Evolutionary conservation across 2,329 filamentous ascomycete species (phyloP), one percentile per base, ranked within the genome.

Genomic region (Pseudogymnoascus sp.): DNA sequence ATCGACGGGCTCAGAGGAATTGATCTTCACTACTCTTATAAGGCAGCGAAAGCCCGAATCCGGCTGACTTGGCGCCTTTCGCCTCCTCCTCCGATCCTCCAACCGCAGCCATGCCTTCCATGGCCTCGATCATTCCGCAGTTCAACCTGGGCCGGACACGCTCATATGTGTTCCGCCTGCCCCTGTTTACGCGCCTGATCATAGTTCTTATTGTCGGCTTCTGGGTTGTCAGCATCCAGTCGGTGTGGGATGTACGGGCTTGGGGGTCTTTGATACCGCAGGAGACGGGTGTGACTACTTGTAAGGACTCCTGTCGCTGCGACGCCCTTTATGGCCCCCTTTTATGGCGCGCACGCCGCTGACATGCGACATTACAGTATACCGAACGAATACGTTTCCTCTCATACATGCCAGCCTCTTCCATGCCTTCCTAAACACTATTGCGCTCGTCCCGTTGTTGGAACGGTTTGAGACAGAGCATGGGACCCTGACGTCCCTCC

Each of bases 401-500:
- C 80, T 99, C 63, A 86, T 97, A 65, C 95, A 99, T 74, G 76
- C 86, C 50, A 89, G 89, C 70, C 82, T 96, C 73, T 79, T 96
- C 69, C 95, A 98, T 76, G 82, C 88, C 65, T 72, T 93, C 61
- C 78, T 96, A 72, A 96, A 98, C 76, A 75, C 91, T 24, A 61
- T 96, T 66, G 90, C 91, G 22, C 75, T 98, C 66, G 87, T 88
- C 40, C 95, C 95, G n/a, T 80, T 99, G 61, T 78, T 99, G 74
- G 93, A 97, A 76, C 85, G 93, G 65, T 99, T 98, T 75, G 95
- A 99, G 78, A 84, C 85, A 66, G 93, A 97, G 75, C 87, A 96
- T 75, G 95, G 95, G 61, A 98, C 93, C 6, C 79, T 98, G 72
- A 91, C 91, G 26, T 89, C 91, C n/a, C 75, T 96, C 66, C 85